These are phyloP conservation scores for Stramenopiles sp. DNA, from an alignment of 352 stramenopile species.

Conservation along the genomic window DNA sequence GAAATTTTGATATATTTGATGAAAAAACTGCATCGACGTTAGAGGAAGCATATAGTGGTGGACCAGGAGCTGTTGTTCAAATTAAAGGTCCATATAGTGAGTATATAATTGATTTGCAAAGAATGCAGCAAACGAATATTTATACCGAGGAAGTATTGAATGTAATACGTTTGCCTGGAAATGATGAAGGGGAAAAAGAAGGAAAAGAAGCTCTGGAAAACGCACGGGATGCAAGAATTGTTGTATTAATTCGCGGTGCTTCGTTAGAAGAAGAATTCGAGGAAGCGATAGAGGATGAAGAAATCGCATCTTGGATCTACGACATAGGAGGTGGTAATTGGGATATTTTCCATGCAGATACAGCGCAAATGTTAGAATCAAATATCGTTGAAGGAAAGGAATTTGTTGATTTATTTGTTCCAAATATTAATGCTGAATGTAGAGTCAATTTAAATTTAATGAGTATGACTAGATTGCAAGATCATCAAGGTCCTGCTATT, in stretches of 20 bases:
- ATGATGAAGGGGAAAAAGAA: background rate
- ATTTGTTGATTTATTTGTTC: background rate
- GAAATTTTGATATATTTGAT: background rate
- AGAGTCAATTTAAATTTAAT: background rate
- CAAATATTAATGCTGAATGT: background rate
- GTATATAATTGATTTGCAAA: background rate
- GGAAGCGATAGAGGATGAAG: background rate
- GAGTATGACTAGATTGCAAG: background rate
- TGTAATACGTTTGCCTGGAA: background rate
- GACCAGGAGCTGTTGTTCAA: background rate
- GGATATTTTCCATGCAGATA: background rate
- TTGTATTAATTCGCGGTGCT: background rate
- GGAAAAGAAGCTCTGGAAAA: background rate
- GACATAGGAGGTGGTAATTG: background rate
- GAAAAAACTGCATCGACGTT: background rate
- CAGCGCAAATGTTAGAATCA: background rate
- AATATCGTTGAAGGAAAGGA: background rate
- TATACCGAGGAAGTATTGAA: background rate
- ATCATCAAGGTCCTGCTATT: background rate
- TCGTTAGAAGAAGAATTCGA: background rate
- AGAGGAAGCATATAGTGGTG: background rate
- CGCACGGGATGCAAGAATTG: background rate
- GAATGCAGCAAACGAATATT: background rate
- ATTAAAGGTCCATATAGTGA: background rate
- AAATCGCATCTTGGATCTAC: background rate